These are phyloP conservation scores for Hansenula sp. DNA, from an alignment of 1,139 yeast species.

Conservation along the genomic window DNA sequence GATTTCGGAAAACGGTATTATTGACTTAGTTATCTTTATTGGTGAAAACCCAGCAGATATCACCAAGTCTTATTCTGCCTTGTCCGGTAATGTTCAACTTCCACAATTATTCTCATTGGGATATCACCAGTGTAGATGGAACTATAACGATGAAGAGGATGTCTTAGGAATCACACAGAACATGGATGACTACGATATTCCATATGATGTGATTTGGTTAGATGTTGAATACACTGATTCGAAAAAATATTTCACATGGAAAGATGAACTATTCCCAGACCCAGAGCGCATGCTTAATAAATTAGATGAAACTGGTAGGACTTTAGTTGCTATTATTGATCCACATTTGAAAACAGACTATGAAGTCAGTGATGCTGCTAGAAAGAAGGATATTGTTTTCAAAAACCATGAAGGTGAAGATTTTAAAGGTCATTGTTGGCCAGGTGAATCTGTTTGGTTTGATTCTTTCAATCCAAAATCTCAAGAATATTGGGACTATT, in stretches of 20 bases:
- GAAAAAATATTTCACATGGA: conserved; percentile 92
- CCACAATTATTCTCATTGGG: conserved; percentile 84
- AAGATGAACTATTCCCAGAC: conserved; percentile 65
- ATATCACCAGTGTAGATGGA: conserved; percentile 97
- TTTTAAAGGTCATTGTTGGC: conserved; percentile 94
- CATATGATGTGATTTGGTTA: conserved; percentile 92
- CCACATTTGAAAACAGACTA: conserved; percentile 84
- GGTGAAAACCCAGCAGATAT: conserved; percentile 61
- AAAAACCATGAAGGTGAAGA: conserved; percentile 43
- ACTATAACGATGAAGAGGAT: conserved; percentile 84
- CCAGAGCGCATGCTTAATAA: conserved; percentile 63
- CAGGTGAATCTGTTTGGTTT: conserved; percentile 93
- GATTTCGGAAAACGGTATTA: conserved; percentile 87
- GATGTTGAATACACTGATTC: conserved; percentile 89
- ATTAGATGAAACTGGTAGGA: conserved; percentile 71
- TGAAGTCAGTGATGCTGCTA: conserved; percentile 52
- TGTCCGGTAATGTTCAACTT: conserved; percentile 75
- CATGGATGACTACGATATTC: conserved; percentile 74
- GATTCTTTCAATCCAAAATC: conserved; percentile 74
- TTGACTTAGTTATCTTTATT: conserved; percentile 71
- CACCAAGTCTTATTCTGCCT: conserved; percentile 55
- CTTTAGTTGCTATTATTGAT: conserved; percentile 81
- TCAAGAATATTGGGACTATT: conserved; percentile 53
- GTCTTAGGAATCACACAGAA: conserved; percentile 63
- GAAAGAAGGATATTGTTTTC: conserved; percentile 37